Evolutionary conservation across 495 filamentous ascomycete genomes (phyloP).

Genomic region (Tuber microsphaerosporum): DNA sequence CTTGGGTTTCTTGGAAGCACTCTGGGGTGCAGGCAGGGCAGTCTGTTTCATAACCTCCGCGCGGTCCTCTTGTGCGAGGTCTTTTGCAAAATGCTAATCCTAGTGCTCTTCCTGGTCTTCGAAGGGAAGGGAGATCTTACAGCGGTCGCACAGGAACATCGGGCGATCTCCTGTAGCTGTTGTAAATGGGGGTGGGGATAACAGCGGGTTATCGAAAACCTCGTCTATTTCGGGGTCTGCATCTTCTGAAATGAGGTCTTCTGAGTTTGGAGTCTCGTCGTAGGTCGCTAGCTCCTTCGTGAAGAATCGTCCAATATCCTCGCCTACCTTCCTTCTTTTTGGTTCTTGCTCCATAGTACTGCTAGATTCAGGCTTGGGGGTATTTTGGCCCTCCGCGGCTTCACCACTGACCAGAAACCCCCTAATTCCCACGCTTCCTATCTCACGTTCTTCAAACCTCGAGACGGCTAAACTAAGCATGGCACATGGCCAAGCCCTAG

Average conservation of each 20-base stretch:
- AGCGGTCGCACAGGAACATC: constrained; percentile 45
- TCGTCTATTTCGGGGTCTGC: constrained; percentile 36
- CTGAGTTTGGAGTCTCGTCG: constrained; percentile 20
- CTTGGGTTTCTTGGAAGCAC: constrained; percentile 41
- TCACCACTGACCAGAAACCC: constrained; percentile 74
- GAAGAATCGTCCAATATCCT: constrained; percentile 58
- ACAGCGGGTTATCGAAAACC: constrained; percentile 42
- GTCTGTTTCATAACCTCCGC: constrained; percentile 20
- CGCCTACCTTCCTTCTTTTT: constrained; percentile 52
- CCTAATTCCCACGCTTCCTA: constrained; percentile 76
- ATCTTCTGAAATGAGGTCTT: constrained; percentile 25
- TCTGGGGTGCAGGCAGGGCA: constrained; percentile 24
- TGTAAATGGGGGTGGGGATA: neutral
- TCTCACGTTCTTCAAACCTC: constrained; percentile 82
- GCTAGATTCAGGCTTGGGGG: constrained; percentile 2
- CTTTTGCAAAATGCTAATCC: constrained; percentile 94
- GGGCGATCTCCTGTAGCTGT: neutral
- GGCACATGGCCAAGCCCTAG: constrained; percentile 78
- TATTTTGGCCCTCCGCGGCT: constrained; percentile 54
- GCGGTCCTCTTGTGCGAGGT: constrained; percentile 51
- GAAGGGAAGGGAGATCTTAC: constrained; percentile 53
- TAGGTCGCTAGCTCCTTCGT: constrained; percentile 17
- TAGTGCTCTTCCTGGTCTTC: constrained; percentile 66
- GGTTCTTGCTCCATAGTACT: constrained; percentile 40
- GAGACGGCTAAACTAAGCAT: constrained; percentile 77